A percentile compares a stretch with the other conserved stretches of the same genome.
phyloP scores from a whole-genome alignment of 1,139 yeast genomes.

The Hansenula lynferdii region DNA sequence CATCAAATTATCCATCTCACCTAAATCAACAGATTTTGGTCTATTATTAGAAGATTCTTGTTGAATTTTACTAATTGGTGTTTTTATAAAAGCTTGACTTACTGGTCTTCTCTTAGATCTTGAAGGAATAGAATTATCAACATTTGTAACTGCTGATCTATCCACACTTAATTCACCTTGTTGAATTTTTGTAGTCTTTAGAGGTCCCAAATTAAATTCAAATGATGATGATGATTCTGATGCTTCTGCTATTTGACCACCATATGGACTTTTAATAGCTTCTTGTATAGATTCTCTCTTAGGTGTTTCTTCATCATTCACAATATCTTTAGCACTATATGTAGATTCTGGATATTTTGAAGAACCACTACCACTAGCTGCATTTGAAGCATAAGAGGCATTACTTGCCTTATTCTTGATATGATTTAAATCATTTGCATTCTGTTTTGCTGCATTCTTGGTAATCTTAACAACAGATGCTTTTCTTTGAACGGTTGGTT shows the following conservation, averaged over 20 bases:
- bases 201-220: slow-evolving; percentile 18
- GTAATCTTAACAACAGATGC: slow-evolving; percentile 17
- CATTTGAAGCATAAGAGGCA: slow-evolving; percentile 2
- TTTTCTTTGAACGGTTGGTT: slow-evolving; percentile 3
- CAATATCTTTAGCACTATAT: slow-evolving; percentile 3
- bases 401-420: slow-evolving; percentile 6
- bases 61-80: neutral
- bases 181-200: slow-evolving; percentile 15
- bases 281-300: neutral
- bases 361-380: slow-evolving; percentile 8
- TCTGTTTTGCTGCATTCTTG: slow-evolving; percentile 7
- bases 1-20: slow-evolving; percentile 10
- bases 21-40: slow-evolving; percentile 5
- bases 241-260: neutral
- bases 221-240: slow-evolving; percentile 9
- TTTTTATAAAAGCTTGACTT: slow-evolving; percentile 1
- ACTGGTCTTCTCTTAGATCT: slow-evolving; percentile 23
- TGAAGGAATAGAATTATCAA: slow-evolving; percentile 21
- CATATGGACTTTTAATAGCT: neutral
- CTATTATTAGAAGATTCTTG: neutral
- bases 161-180: slow-evolving; percentile 7
- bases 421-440: neutral
- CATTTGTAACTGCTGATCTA: slow-evolving; percentile 7
- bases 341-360: slow-evolving; percentile 10
- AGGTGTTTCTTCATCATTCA: neutral